These are phyloP conservation scores for Pseudocercospora crystallina DNA, from an alignment of 2,329 filamentous ascomycete species.

Conservation along the genomic window DNA sequence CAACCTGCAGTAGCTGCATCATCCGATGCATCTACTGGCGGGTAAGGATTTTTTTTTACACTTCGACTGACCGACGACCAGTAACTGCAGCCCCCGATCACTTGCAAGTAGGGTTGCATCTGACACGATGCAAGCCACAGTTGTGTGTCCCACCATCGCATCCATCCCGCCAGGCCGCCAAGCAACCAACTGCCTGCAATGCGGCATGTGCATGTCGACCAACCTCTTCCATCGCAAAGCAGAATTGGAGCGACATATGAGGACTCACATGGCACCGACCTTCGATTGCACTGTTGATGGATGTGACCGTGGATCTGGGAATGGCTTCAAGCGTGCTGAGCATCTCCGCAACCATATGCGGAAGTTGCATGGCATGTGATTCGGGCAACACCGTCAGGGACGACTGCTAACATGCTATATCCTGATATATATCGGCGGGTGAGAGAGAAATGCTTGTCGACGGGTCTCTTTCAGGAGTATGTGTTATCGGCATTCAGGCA, in stretches of 20 bases:
- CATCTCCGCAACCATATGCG: constrained; percentile 9
- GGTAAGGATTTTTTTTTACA: neutral
- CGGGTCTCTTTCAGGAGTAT: too few species aligned
- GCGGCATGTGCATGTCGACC: constrained; percentile 20
- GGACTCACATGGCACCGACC: constrained; percentile 12
- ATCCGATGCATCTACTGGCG: neutral
- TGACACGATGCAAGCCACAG: too few species aligned
- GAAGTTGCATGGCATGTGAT: constrained; percentile 11
- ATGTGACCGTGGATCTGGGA: constrained; percentile 8
- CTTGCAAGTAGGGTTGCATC: too few species aligned
- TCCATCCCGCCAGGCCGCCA: constrained; percentile 9
- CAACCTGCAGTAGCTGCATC: neutral
- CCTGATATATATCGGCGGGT: too few species aligned
- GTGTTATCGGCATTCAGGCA: too few species aligned
- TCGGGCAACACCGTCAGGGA: too few species aligned
- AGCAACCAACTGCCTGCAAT: constrained; percentile 12
- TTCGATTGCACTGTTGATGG: constrained; percentile 12
- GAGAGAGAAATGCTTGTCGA: too few species aligned
- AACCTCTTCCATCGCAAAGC: constrained; percentile 24
- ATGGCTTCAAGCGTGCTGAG: constrained; percentile 16
- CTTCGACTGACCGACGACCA: neutral
- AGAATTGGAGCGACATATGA: constrained; percentile 27
- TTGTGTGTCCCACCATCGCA: constrained; percentile 7
- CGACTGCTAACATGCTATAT: too few species aligned
- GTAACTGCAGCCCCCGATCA: too few species aligned